These are phyloP conservation scores for Calonectria naviculata DNA, from an alignment of 2,329 filamentous ascomycete genomes.

Conservation along the genomic window DNA sequence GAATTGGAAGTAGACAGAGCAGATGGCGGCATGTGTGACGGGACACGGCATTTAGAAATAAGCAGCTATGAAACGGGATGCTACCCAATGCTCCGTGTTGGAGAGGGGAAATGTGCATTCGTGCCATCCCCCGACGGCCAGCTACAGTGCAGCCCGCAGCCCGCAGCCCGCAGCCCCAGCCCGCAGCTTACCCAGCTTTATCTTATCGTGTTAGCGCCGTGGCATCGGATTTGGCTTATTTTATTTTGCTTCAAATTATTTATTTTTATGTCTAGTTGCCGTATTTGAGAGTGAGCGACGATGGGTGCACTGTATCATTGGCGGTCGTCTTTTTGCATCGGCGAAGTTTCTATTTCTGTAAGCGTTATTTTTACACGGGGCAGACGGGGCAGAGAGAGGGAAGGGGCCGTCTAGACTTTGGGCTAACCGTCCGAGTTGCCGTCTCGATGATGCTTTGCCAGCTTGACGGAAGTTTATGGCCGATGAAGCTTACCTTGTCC, in stretches of 20 bases:
- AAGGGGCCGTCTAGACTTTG: neutral
- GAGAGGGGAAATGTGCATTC: neutral
- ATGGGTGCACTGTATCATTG: neutral
- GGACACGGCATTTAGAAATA: neutral
- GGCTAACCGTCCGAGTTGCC: neutral
- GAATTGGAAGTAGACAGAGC: neutral
- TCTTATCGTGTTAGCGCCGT: neutral
- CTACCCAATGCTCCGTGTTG: neutral
- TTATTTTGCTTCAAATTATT: neutral
- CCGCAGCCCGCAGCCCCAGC: no score
- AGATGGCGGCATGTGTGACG: neutral
- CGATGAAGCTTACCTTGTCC: neutral
- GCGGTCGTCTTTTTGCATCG: neutral
- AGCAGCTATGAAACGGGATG: neutral
- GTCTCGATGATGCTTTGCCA: neutral
- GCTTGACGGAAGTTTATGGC: neutral
- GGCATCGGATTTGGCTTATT: constrained; percentile 2
- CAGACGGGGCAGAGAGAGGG: neutral
- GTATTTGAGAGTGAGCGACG: neutral
- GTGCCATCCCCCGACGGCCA: neutral
- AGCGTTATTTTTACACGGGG: neutral
- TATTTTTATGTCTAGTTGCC: no score
- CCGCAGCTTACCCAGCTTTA: neutral
- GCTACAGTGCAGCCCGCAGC: neutral
- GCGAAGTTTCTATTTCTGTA: neutral